Base-by-base conservation (phyloP, 202 grass and related monocot species). In the Panicum hallii region DNA sequence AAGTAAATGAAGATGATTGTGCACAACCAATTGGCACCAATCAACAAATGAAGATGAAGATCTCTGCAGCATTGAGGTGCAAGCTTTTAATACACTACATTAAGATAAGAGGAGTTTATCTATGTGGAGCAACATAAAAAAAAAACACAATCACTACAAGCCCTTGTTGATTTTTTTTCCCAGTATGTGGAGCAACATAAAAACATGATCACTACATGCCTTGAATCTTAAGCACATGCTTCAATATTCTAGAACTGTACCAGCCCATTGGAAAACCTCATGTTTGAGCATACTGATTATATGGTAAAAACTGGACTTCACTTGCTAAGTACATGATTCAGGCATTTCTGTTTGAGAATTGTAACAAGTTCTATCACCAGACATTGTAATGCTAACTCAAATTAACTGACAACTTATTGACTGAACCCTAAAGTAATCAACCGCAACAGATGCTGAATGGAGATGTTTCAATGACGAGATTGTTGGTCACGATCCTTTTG, bases 291-390 rank as follows among this genome's bases (percentile, higher is more conserved):
- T 77, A 15, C 71, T 52, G 15, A 76, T 38, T 49, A 69, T 52
- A n/a, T 38, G n/a, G 34, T 43, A 47, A 52, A 77, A 82, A 34
- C 19, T 74, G 8, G 20, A 16, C 5, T 63, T 63, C 7, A 17
- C 7, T 70, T 62, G 52, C 34, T 26, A 82, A 8, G 38, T 82
- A 87, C 41, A 19, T 60, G 13, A 77, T 69, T 44, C 28, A 57
- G 4, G 5, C 23, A 46, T 40, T 73, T 79, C 8, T 36, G 42
- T 84, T 77, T 75, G 60, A n/a, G 41, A 65, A 48, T 16, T 40
- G 17, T 3, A 49, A 22, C 5, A 3, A 43, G 3, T 28, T 44
- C 7, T 74, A 13, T 17, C 11, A 11, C 49, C 11, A 60, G 9
- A n/a, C 11, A 66, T 73, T 74, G 34, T 12, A 22, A 84, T 79